A percentile compares a stretch with the other conserved stretches of the same genome.
Conservation (phyloP, 305 asterid genomes). For the Nicotiana rustica region DNA sequence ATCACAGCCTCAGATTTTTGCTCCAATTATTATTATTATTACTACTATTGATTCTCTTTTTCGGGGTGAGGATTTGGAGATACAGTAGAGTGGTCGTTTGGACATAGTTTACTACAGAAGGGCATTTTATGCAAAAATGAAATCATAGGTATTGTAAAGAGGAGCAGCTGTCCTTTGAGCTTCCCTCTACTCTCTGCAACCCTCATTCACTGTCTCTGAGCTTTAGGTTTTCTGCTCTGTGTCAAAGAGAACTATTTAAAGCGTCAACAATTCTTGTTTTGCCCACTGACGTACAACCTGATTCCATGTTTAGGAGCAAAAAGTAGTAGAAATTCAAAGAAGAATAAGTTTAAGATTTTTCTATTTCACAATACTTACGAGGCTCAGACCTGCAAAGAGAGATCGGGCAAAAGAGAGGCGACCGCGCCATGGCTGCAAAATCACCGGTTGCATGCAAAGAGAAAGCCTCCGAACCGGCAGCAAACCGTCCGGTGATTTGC, state of each 20-base stretch:
- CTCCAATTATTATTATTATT: background rate
- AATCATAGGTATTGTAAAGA: constrained; percentile 20
- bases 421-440: constrained; percentile 35
- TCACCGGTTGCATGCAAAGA: background rate
- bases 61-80: background rate
- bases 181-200: constrained; percentile 19
- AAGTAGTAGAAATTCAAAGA: too few species aligned
- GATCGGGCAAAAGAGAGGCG: background rate
- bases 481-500: background rate
- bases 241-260: background rate
- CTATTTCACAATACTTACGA: background rate
- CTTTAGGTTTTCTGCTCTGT: too few species aligned
- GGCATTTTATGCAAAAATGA: background rate
- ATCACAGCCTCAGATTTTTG: constrained; percentile 19
- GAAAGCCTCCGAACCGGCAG: too few species aligned
- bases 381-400: constrained; percentile 32
- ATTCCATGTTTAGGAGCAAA: background rate
- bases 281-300: background rate
- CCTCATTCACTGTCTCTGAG: background rate
- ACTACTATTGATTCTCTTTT: background rate
- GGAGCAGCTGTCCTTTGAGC: constrained; percentile 4
- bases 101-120: background rate
- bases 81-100: background rate
- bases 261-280: background rate
- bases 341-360: background rate